Evolutionary conservation across 352 stramenopile species (phyloP).

Genomic region (Phytophthora ohioensis): DNA sequence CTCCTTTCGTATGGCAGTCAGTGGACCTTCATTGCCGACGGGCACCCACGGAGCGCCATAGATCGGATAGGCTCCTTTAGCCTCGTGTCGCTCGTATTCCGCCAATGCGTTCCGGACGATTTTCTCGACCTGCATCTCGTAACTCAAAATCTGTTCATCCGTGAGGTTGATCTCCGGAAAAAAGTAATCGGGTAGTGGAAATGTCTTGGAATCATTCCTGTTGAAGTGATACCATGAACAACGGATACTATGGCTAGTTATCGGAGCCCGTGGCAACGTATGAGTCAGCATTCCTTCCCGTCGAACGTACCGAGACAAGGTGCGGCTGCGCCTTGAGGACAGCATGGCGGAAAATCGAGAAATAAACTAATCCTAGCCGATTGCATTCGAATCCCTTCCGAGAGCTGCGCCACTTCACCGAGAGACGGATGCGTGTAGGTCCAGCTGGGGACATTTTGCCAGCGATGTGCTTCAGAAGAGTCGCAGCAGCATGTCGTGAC

Average conservation of each 20-base stretch:
- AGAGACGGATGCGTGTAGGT: constrained; percentile 37
- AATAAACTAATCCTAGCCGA: constrained; percentile 31
- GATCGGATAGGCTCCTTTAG: constrained; percentile 41
- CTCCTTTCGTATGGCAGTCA: constrained; percentile 49
- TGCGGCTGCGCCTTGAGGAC: constrained; percentile 26
- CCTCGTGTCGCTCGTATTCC: constrained; percentile 48
- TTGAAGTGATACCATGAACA: constrained; percentile 7
- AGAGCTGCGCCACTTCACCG: constrained; percentile 35
- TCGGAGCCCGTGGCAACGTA: constrained; percentile 17
- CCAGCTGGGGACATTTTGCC: constrained; percentile 37
- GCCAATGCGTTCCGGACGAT: constrained; percentile 41
- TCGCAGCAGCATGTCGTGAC: constrained; percentile 22
- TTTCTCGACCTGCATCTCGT: constrained; percentile 42
- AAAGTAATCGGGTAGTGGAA: constrained; percentile 51
- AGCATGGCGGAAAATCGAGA: constrained; percentile 40
- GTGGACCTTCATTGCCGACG: constrained; percentile 35
- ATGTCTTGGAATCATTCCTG: constrained; percentile 46
- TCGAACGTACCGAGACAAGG: constrained; percentile 40
- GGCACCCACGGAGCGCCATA: constrained; percentile 42
- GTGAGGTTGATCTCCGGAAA: constrained; percentile 49
- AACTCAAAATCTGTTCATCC: constrained; percentile 37
- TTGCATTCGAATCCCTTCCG: constrained; percentile 24
- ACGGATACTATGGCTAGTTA: constrained; percentile 29
- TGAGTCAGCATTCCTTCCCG: constrained; percentile 11
- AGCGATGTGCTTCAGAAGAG: constrained; percentile 44